These are phyloP conservation scores for Scheffersomyces spartinae DNA, from an alignment of 805 yeast species.

Conservation along the genomic window DNA sequence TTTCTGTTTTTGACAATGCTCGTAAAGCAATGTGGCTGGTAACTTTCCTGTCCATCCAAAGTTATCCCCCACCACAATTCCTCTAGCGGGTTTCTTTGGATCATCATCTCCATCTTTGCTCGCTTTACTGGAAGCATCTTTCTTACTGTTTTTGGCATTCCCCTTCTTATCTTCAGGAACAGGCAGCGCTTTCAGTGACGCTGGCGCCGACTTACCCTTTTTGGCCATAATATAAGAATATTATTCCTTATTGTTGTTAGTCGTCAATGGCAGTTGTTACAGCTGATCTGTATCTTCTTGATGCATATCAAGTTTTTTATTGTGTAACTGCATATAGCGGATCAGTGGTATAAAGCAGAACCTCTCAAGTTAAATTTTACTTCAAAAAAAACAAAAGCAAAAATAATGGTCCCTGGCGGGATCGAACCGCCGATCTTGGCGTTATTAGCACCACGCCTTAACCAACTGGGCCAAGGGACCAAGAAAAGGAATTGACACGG, in stretches of 20 bases:
- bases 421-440: slow-evolving; percentile 40
- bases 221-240: slow-evolving; percentile 7
- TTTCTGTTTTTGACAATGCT: slow-evolving; percentile 74
- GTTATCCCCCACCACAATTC: slow-evolving; percentile 38
- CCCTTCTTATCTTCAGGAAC: slow-evolving; percentile 2
- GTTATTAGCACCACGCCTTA: slow-evolving; percentile 50
- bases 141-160: slow-evolving; percentile 3
- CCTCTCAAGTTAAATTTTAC: too few relatives aligned
- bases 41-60: slow-evolving; percentile 92
- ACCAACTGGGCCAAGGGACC: slow-evolving; percentile 54
- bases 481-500: slow-evolving; percentile 26
- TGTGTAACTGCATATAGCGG: too few relatives aligned
- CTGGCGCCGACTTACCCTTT: slow-evolving; percentile 4
- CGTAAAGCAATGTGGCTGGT: slow-evolving; percentile 79
- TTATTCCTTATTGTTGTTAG: too few relatives aligned
- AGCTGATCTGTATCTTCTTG: too few relatives aligned
- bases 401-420: too few relatives aligned
- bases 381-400: too few relatives aligned
- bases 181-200: slow-evolving; percentile 2
- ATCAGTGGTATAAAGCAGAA: too few relatives aligned
- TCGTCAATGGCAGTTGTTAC: too few relatives aligned
- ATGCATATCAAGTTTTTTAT: too few relatives aligned
- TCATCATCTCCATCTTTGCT: slow-evolving; percentile 4
- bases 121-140: slow-evolving; percentile 1
- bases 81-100: slow-evolving; percentile 24